phyloP scores from a whole-genome alignment of 1,139 yeast species.

The Taphrina flavorubra region DNA sequence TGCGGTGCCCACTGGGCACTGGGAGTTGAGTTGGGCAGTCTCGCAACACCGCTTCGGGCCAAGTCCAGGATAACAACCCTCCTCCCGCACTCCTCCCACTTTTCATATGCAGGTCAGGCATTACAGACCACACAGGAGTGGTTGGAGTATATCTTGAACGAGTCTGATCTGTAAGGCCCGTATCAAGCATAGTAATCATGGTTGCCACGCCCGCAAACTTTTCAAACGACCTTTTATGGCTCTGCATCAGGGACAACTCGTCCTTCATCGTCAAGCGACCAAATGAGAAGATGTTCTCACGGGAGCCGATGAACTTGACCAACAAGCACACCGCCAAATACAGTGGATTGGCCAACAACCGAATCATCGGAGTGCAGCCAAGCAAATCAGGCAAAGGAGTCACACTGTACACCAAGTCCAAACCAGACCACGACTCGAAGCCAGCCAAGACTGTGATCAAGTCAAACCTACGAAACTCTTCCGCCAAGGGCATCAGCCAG shows the following conservation, averaged over 20 bases:
- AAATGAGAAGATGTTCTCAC: constrained; percentile 55
- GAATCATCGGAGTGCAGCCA: constrained; percentile 53
- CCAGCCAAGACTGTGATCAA: constrained; percentile 44
- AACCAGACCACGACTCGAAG: constrained; percentile 52
- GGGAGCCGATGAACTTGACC: constrained; percentile 59
- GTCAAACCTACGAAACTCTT: constrained; percentile 51
- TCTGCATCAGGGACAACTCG: constrained; percentile 37
- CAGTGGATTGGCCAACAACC: constrained; percentile 54
- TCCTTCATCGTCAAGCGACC: constrained; percentile 41
- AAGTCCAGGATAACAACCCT: constrained; percentile 1
- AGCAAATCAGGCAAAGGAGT: constrained; percentile 51
- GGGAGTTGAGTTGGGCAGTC: constrained; percentile 9
- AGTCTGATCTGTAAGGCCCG: not conserved
- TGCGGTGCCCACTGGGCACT: too few relatives aligned
- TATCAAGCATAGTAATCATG: constrained; percentile 8
- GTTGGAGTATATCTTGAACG: constrained; percentile 1
- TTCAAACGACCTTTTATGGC: constrained; percentile 41
- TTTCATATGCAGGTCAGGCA: constrained; percentile 9
- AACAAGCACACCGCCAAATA: constrained; percentile 56
- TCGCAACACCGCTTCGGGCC: not conserved
- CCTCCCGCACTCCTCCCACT: constrained; percentile 28
- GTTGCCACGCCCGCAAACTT: constrained; percentile 28
- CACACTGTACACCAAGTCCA: constrained; percentile 56
- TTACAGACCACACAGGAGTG: not conserved
- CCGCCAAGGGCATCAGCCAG: constrained; percentile 55